Evolutionary conservation across 148 eudicot species (phyloP), one percentile per base, ranked within the genome.

Genomic region (Limonium bicolor): DNA sequence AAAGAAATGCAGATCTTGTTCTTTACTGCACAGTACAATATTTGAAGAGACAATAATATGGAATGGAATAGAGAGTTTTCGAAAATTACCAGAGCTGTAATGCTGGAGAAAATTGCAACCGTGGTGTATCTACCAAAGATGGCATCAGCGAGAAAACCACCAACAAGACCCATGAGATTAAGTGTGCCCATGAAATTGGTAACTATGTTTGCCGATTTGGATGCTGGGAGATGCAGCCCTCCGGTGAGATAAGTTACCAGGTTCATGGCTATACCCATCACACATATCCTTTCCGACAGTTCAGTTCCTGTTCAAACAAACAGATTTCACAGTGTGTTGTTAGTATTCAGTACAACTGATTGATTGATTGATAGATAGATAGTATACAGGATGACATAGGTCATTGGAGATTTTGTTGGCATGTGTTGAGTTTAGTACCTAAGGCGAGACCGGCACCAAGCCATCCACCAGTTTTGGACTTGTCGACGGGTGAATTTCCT

Each of bases 91-190:
- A 36, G 15, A 13, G 41, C 41, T 13, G 14, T 36, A 4, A 36
- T 13, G 6, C 13, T 5, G 8, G 41, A 7, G 14, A 67, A 71
- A 35, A 71, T 36, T 3, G 67, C 20, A 68, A 71, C 67, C 36
- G 77, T 71, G 52, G 53, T 38, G 50, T 58, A 67, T 50, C 72
- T 62, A 4, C 77, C 77, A 37, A 71, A 66, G 51, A 58, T 67
- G 13, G 77, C 68, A 53, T 71, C 77, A 3, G 77, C 68, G 5
- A 71, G 60, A 53, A 66, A 71, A n/a, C 77, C 77, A 32, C 77
- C 77, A 20, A 71, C 44, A n/a, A 71, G 69, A 19, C 69, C 68
- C 15, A 67, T 65, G 12, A 71, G 72, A 34, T 67, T 67, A 37
- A 67, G 73, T 12, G 77, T 71, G 27, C 77, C 77, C 0, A 71